Evolutionary conservation across 352 stramenopile species (phyloP), one percentile per base, ranked within the genome.

Genomic region (Aphanomyces astaci): DNA sequence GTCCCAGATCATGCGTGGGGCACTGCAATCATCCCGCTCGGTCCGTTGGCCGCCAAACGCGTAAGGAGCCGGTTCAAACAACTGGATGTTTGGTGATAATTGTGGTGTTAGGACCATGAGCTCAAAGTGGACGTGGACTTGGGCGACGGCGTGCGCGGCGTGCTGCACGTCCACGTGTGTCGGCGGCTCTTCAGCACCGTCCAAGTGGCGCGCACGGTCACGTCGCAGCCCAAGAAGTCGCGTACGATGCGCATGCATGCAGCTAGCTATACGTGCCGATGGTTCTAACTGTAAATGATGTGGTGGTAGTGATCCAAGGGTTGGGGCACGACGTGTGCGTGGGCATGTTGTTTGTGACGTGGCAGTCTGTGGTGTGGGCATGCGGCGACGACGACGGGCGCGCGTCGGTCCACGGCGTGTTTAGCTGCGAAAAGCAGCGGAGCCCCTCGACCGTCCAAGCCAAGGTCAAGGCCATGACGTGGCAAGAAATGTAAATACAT

Each of bases 401-500:
- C 9, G 36, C 45, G n/a, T n/a, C n/a, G 22, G 45, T 68, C 40
- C 30, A 60, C 24, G 46, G 62, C n/a, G 51, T 68, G 28, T 68
- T 68, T 22, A 59, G 43, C 10, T 68, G 62, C 22, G 62, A 68
- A 9, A 68, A 68, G 27, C 62, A 68, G 24, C 49, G 62, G 25
- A 25, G 15, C 33, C 25, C 40, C 3, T 59, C 51, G 30, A 59
- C 51, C 22, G 33, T 11, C 7, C 51, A 59, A 25, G 13, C 51
- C 2, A 59, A 59, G 51, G 51, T 30, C 15, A 28, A n/a, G 9
- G 45, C 45, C 9, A 9, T 19, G 13, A 25, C 25, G 27, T 32
- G 51, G 15, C 51, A 59, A 13, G 51, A 59, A 59, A 17, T 59
- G 51, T 59, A 39, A 9, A 17, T 9, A 46, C 39, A 9, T 9